These are phyloP conservation scores for Aspergillus proliferans DNA, from an alignment of 2,329 filamentous ascomycete genomes.

Conservation along the genomic window DNA sequence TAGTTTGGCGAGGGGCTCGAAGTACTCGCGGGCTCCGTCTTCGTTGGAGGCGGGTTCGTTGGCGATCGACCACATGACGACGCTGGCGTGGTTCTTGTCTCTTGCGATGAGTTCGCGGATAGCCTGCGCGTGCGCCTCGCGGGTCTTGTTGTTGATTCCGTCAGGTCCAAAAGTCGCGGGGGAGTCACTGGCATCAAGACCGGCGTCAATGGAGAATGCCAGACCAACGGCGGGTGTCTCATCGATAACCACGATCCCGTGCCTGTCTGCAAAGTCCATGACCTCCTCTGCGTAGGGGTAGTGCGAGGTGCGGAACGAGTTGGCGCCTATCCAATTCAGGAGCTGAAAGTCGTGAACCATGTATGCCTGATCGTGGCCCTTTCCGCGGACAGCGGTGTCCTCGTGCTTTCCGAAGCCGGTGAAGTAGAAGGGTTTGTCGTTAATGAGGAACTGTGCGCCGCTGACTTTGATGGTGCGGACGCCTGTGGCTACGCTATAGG, in stretches of 20 bases:
- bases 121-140: slow-evolving; percentile 13
- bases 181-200: slow-evolving; percentile 4
- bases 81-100: slow-evolving; percentile 22
- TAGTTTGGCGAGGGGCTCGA: slow-evolving; percentile 18
- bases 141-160: not conserved
- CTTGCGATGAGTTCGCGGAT: slow-evolving; percentile 18
- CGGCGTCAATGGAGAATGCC: slow-evolving; percentile 10
- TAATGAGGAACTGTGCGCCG: slow-evolving; percentile 20
- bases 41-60: slow-evolving; percentile 20
- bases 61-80: slow-evolving; percentile 21
- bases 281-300: slow-evolving; percentile 28
- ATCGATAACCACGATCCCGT: slow-evolving; percentile 24
- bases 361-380: slow-evolving; percentile 24
- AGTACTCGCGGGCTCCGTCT: slow-evolving; percentile 16
- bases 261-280: slow-evolving; percentile 22
- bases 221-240: slow-evolving; percentile 24
- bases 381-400: slow-evolving; percentile 21
- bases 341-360: slow-evolving; percentile 28
- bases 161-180: not conserved
- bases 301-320: slow-evolving; percentile 27
- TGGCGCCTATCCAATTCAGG: slow-evolving; percentile 24
- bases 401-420: slow-evolving; percentile 27
- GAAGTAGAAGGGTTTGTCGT: slow-evolving; percentile 23
- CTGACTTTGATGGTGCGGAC: slow-evolving; percentile 16
- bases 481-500: slow-evolving; percentile 16